phyloP scores from a whole-genome alignment of 2,329 filamentous ascomycete genomes.

The Nannizziopsis arthrosporioides region DNA sequence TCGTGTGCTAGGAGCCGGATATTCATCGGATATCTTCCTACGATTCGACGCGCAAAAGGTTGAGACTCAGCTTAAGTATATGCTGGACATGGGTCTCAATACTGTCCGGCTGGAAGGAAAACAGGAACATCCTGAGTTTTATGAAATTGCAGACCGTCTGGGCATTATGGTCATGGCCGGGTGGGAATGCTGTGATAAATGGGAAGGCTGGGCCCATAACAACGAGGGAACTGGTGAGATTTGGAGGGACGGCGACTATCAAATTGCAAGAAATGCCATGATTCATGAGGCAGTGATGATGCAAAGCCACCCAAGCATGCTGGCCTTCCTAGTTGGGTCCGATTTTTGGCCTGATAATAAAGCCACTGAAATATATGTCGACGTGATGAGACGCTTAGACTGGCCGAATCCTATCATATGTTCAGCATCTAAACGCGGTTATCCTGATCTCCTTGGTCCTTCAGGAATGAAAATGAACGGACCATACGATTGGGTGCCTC shows the following conservation, averaged over 20 bases:
- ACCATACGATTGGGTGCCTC: constrained; percentile 55
- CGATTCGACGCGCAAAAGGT: constrained; percentile 44
- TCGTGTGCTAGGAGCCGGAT: constrained; percentile 50
- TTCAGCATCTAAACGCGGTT: constrained; percentile 46
- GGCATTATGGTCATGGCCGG: constrained; percentile 52
- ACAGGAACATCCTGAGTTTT: constrained; percentile 51
- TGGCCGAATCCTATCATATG: constrained; percentile 49
- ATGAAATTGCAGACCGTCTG: constrained; percentile 46
- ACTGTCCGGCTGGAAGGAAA: constrained; percentile 54
- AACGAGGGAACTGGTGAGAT: constrained; percentile 36
- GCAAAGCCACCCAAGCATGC: constrained; percentile 48
- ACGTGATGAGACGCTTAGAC: constrained; percentile 40
- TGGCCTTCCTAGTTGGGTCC: constrained; percentile 49
- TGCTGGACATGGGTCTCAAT: constrained; percentile 52
- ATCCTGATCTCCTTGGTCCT: constrained; percentile 41
- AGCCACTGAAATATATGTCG: constrained; percentile 44
- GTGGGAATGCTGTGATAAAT: constrained; percentile 59
- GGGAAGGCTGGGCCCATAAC: constrained; percentile 54
- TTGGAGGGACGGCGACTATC: constrained; percentile 47
- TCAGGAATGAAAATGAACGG: constrained; percentile 56
- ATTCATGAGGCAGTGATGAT: constrained; percentile 49
- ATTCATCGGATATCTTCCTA: constrained; percentile 50
- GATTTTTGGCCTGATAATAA: constrained; percentile 52
- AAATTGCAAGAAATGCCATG: constrained; percentile 44
- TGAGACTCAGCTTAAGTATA: constrained; percentile 40